Evolutionary conservation across 768 basidiomycete genomes (phyloP).

Genomic region (Tulasnella sp.): DNA sequence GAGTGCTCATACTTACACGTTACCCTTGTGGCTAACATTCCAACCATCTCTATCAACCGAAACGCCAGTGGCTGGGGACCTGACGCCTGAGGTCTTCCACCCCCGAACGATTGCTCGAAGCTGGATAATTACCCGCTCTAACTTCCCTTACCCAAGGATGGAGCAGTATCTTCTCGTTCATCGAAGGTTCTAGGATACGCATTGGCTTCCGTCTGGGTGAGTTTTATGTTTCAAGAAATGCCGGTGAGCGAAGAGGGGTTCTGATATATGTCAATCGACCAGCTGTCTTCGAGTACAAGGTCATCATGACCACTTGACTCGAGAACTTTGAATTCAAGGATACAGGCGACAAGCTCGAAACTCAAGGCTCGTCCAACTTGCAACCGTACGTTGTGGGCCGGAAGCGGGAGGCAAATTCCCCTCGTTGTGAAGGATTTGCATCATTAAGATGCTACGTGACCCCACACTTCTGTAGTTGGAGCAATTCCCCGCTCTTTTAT

Average conservation of each 20-base stretch:
- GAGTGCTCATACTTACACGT: constrained; percentile 2
- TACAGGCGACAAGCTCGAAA: constrained; percentile 26
- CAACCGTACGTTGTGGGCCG: constrained; percentile 18
- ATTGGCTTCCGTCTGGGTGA: constrained; percentile 34
- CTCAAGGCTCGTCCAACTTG: constrained; percentile 14
- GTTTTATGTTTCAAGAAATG: background rate
- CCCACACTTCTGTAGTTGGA: too few relatives aligned
- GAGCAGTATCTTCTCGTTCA: constrained; percentile 36
- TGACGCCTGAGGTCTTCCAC: constrained; percentile 32
- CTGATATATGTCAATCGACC: background rate
- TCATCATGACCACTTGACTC: constrained; percentile 34
- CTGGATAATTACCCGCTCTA: constrained; percentile 16
- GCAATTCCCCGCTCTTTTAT: too few relatives aligned
- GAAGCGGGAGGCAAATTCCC: constrained; percentile 17
- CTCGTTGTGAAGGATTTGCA: constrained; percentile 1
- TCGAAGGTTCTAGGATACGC: constrained; percentile 39
- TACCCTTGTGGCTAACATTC: constrained; percentile 30
- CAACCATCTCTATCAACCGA: constrained; percentile 33
- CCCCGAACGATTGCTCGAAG: constrained; percentile 35
- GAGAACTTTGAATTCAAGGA: constrained; percentile 35
- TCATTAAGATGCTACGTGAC: background rate
- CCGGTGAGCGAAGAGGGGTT: constrained; percentile 24
- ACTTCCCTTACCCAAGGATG: constrained; percentile 34
- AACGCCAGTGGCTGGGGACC: constrained; percentile 34
- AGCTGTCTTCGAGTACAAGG: constrained; percentile 38